Evolutionary conservation across 441 rosid species (phyloP).

Genomic region (Biscutella laevigata): DNA sequence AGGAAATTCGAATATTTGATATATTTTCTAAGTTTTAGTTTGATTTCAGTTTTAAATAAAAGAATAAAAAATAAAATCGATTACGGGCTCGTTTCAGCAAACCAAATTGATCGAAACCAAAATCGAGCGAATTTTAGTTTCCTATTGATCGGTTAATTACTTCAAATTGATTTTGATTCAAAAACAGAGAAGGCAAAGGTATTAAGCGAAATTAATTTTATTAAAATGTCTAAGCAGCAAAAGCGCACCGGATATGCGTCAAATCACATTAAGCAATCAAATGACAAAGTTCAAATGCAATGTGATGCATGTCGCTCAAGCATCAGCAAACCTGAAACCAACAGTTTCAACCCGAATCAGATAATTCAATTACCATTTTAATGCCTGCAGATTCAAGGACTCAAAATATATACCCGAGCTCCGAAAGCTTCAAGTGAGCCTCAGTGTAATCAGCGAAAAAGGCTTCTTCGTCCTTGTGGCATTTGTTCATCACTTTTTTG

Average conservation of each 20-base stretch:
- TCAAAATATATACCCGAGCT: conserved; percentile 58
- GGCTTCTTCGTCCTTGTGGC: conserved; percentile 96
- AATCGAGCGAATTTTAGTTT: no score
- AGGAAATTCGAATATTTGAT: no score
- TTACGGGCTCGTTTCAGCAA: no score
- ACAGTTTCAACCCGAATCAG: not conserved
- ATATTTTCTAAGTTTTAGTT: no score
- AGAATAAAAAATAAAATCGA: no score
- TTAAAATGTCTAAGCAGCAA: conserved; percentile 17
- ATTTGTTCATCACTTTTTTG: no score
- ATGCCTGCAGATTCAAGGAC: not conserved
- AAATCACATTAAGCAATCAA: conserved; percentile 15
- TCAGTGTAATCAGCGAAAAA: conserved; percentile 72
- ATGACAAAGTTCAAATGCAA: conserved; percentile 19
- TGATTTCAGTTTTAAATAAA: no score
- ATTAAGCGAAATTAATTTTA: not conserved
- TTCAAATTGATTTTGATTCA: no score
- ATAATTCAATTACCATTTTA: not conserved
- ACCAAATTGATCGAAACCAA: no score
- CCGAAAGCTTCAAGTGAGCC: conserved; percentile 80
- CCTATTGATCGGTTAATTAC: no score
- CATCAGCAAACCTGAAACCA: conserved; percentile 29
- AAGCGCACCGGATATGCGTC: conserved; percentile 7
- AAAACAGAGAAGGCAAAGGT: no score
- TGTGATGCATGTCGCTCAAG: conserved; percentile 21